These are phyloP conservation scores for Agaricus blazei DNA, from an alignment of 768 basidiomycete species.

Conservation along the genomic window DNA sequence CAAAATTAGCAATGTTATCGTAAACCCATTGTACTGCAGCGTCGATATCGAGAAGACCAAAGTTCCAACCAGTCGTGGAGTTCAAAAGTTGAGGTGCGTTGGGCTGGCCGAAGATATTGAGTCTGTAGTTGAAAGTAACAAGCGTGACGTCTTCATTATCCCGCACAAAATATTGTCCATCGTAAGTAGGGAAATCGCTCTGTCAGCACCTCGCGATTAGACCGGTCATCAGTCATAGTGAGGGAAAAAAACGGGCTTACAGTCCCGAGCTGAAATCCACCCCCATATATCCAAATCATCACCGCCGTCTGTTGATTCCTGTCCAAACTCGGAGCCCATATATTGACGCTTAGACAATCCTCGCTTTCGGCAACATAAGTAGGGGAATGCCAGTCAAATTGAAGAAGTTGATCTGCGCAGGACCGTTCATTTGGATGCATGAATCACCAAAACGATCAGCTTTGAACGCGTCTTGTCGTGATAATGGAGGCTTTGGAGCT, in stretches of 20 bases:
- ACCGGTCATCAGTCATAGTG: not conserved
- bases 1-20: constrained; percentile 42
- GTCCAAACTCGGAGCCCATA: constrained; percentile 27
- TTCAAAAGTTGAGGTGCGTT: constrained; percentile 31
- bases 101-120: constrained; percentile 36
- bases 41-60: constrained; percentile 34
- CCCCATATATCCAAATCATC: constrained; percentile 32
- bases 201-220: constrained; percentile 6
- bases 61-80: constrained; percentile 25
- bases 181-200: constrained; percentile 24
- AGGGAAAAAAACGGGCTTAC: constrained; percentile 14
- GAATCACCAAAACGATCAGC: constrained; percentile 26
- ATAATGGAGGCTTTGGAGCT: constrained; percentile 20
- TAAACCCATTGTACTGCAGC: constrained; percentile 42
- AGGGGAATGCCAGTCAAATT: constrained; percentile 20
- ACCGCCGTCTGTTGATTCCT: constrained; percentile 23
- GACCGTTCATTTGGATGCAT: constrained; percentile 22
- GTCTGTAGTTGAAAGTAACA: constrained; percentile 34
- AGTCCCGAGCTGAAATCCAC: constrained; percentile 28
- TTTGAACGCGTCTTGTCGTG: constrained; percentile 14
- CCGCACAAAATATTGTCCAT: constrained; percentile 26
- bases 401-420: constrained; percentile 19
- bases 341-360: constrained; percentile 31
- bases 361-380: constrained; percentile 27
- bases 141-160: constrained; percentile 30